These are phyloP conservation scores for Ophiostoma montium DNA, from an alignment of 2,329 filamentous ascomycete species.

Conservation along the genomic window DNA sequence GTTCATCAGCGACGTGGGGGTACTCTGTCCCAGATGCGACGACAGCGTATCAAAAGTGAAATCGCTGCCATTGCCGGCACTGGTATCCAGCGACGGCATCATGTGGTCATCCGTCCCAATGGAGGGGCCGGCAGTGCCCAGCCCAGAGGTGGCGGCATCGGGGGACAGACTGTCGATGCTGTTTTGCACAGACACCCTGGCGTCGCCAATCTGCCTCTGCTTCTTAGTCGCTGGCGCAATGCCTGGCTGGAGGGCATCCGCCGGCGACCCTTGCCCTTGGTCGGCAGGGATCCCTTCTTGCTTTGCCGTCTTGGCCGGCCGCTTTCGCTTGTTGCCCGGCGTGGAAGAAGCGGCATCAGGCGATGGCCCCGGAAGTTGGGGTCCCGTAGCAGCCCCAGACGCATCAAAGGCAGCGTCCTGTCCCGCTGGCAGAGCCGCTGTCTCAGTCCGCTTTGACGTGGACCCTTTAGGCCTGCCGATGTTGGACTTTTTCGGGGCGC, in stretches of 20 bases:
- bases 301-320: slow-evolving; percentile 14
- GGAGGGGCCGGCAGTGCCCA: not conserved
- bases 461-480: slow-evolving; percentile 27
- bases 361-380: slow-evolving; percentile 1
- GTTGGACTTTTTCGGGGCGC: slow-evolving; percentile 16
- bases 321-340: slow-evolving; percentile 20
- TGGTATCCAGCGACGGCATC: slow-evolving; percentile 6
- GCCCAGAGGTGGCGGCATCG: not conserved
- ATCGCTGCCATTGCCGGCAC: not conserved
- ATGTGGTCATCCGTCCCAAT: slow-evolving; percentile 6
- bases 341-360: not conserved
- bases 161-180: slow-evolving; percentile 8
- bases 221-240: slow-evolving; percentile 21
- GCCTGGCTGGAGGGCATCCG: not conserved
- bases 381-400: not conserved
- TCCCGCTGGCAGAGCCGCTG: not conserved
- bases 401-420: not conserved
- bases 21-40: slow-evolving; percentile 10
- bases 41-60: slow-evolving; percentile 12
- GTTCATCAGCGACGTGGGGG: slow-evolving; percentile 9
- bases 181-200: slow-evolving; percentile 14
- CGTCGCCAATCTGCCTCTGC: slow-evolving; percentile 23
- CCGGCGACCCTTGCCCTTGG: not conserved
- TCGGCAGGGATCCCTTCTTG: not conserved
- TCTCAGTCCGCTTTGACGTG: slow-evolving; percentile 14